A percentile compares a stretch with the other conserved stretches of the same genome.
These are phyloP conservation scores for Middelhovenomyces tepae DNA, from an alignment of 805 yeast species.

Conservation along the genomic window DNA sequence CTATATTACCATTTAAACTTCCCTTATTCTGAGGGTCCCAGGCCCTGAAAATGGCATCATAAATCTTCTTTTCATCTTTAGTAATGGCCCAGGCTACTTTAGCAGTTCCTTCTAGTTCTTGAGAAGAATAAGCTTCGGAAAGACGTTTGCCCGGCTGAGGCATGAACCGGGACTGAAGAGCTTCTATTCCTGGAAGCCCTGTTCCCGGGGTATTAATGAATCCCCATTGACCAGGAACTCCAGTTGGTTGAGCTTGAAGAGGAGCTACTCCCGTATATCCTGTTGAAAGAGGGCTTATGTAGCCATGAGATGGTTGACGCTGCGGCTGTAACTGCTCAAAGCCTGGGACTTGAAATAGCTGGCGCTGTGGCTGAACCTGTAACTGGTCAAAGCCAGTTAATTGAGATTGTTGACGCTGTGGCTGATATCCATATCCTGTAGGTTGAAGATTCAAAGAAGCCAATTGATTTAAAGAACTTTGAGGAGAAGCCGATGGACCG, in stretches of 20 bases:
- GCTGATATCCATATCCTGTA: constrained; percentile 13
- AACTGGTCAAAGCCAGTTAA: constrained; percentile 22
- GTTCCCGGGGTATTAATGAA: constrained; percentile 61
- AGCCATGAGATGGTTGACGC: constrained; percentile 39
- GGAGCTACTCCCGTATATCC: constrained; percentile 24
- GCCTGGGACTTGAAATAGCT: constrained; percentile 22
- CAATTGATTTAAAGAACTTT: neutral
- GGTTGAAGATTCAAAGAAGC: constrained; percentile 1
- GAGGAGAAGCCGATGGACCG: constrained; percentile 2
- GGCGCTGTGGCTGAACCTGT: constrained; percentile 13
- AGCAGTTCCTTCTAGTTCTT: constrained; percentile 33
- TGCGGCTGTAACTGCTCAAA: constrained; percentile 16
- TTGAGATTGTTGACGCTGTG: constrained; percentile 13
- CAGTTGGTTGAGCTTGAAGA: constrained; percentile 40
- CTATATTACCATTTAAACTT: constrained; percentile 66
- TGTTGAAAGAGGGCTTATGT: constrained; percentile 26
- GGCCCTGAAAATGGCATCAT: constrained; percentile 78
- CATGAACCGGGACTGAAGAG: constrained; percentile 57
- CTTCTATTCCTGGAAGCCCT: constrained; percentile 61
- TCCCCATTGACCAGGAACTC: constrained; percentile 76
- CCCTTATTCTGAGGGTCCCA: constrained; percentile 73
- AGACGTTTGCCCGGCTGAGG: constrained; percentile 35
- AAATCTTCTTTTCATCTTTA: constrained; percentile 76
- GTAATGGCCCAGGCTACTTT: constrained; percentile 77
- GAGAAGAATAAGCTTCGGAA: constrained; percentile 27